Percentiles rank a stretch among this genome's conserved stretches.
Conservation (phyloP, 352 stramenopile genomes). For the Pythium apleroticum region DNA sequence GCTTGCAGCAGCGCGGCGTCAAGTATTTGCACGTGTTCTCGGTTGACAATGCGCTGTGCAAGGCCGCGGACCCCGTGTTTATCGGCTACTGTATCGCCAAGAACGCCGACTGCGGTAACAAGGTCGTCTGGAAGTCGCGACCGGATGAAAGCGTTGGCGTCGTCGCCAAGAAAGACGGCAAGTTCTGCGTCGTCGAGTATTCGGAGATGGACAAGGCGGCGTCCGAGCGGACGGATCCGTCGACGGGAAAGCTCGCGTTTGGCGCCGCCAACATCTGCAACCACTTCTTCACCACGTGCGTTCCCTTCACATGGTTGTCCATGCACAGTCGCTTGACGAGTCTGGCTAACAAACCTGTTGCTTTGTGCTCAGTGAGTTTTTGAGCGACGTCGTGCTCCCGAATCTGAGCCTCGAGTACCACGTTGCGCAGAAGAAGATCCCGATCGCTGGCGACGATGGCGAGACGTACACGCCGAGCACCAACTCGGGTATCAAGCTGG, state of each 20-base stretch:
- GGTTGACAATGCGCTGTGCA: slow-evolving; percentile 98
- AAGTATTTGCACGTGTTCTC: slow-evolving; percentile 97
- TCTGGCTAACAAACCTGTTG: neutral
- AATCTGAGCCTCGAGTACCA: slow-evolving; percentile 91
- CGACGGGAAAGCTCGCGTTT: slow-evolving; percentile 89
- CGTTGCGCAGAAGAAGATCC: slow-evolving; percentile 98
- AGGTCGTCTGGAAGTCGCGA: slow-evolving; percentile 94
- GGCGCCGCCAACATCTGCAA: slow-evolving; percentile 99
- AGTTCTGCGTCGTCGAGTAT: slow-evolving; percentile 97
- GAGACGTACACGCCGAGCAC: slow-evolving; percentile 72
- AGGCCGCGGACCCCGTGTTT: slow-evolving; percentile 95
- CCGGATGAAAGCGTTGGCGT: slow-evolving; percentile 94
- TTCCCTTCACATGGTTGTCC: neutral
- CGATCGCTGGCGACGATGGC: slow-evolving; percentile 82
- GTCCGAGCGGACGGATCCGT: slow-evolving; percentile 57
- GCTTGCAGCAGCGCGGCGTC: slow-evolving; percentile 86
- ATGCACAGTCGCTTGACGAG: neutral
- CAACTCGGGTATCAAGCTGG: slow-evolving; percentile 97
- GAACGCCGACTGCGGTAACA: slow-evolving; percentile 95
- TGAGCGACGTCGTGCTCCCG: slow-evolving; percentile 87
- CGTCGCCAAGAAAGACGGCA: slow-evolving; percentile 75
- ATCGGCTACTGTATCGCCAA: slow-evolving; percentile 95
- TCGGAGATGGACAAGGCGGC: slow-evolving; percentile 90
- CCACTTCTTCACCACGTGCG: slow-evolving; percentile 80
- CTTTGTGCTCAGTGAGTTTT: slow-evolving; percentile 38